Conservation (phyloP, 1,284 basidiomycete species). For the Heterobasidion irregulare region DNA sequence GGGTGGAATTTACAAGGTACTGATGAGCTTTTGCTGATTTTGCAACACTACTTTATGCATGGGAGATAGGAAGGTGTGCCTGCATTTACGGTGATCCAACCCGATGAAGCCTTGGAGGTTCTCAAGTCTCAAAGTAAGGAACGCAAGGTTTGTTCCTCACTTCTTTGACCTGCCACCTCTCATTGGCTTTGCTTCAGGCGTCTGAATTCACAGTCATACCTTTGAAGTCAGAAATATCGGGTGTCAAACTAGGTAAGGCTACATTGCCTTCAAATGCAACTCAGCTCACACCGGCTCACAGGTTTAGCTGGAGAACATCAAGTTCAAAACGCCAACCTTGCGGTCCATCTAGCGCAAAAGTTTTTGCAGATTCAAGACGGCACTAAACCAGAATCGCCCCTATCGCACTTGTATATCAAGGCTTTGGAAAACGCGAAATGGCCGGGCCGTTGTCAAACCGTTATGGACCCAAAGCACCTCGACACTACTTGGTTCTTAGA, state of each 20-base stretch:
- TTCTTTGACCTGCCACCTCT: not conserved
- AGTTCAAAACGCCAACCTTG: conserved; percentile 83
- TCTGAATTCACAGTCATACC: conserved; percentile 60
- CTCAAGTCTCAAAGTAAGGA: conserved; percentile 62
- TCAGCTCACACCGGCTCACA: conserved; percentile 18
- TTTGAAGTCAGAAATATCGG: conserved; percentile 34
- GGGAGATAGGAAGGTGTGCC: conserved; percentile 62
- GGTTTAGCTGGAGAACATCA: conserved; percentile 91
- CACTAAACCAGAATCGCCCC: not conserved
- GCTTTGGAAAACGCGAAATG: conserved; percentile 74
- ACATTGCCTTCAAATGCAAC: not conserved
- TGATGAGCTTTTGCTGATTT: conserved; percentile 1
- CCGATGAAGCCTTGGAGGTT: conserved; percentile 58
- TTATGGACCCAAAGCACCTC: conserved; percentile 46
- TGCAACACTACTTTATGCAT: not conserved
- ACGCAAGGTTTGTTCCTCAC: conserved; percentile 39
- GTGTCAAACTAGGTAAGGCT: conserved; percentile 56
- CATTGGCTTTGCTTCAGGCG: conserved; percentile 28
- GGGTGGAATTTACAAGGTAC: conserved; percentile 92
- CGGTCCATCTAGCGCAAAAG: conserved; percentile 64
- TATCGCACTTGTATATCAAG: conserved; percentile 16
- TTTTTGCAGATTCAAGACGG: conserved; percentile 46
- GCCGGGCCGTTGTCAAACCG: conserved; percentile 95
- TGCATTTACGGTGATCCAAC: conserved; percentile 80
- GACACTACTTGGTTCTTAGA: conserved; percentile 83